Conservation (phyloP, 1,139 yeast genomes). For the Pneumocystis murina region DNA sequence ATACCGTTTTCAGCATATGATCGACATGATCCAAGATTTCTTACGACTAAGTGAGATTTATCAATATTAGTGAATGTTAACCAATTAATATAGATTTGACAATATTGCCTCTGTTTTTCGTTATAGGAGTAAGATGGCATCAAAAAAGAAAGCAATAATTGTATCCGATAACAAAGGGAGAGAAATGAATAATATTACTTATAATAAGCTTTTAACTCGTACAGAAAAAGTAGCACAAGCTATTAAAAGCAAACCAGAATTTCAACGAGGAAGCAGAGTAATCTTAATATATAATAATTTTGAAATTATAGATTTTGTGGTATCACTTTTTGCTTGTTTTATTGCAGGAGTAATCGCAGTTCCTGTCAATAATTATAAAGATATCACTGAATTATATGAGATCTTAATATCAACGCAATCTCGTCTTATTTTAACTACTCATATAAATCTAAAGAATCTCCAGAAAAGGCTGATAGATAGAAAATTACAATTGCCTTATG, state of each 20-base stretch:
- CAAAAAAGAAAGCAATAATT: slow-evolving; percentile 55
- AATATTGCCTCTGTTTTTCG: slow-evolving; percentile 59
- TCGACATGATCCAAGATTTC: slow-evolving; percentile 23
- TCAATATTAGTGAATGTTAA: background rate
- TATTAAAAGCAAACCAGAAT: slow-evolving; percentile 55
- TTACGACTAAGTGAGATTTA: slow-evolving; percentile 16
- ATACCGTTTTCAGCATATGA: slow-evolving; percentile 25
- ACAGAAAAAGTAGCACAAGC: slow-evolving; percentile 85
- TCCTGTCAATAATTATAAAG: slow-evolving; percentile 35
- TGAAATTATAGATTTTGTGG: slow-evolving; percentile 72
- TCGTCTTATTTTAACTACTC: slow-evolving; percentile 68
- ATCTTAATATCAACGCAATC: slow-evolving; percentile 64
- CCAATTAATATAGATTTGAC: slow-evolving; percentile 27
- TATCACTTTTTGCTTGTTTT: slow-evolving; percentile 82
- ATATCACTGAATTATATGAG: slow-evolving; percentile 24
- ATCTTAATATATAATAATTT: slow-evolving; percentile 67
- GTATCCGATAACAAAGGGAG: slow-evolving; percentile 67
- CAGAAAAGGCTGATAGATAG: slow-evolving; percentile 40
- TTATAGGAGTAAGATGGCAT: slow-evolving; percentile 52
- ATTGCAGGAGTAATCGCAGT: slow-evolving; percentile 90
- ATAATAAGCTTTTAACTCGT: slow-evolving; percentile 77
- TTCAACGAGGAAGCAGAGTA: slow-evolving; percentile 72
- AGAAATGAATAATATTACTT: slow-evolving; percentile 57
- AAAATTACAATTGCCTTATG: slow-evolving; percentile 40
- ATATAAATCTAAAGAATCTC: slow-evolving; percentile 52